These are phyloP conservation scores for Venturia pyrina DNA, from an alignment of 2,329 filamentous ascomycete species.

Conservation along the genomic window DNA sequence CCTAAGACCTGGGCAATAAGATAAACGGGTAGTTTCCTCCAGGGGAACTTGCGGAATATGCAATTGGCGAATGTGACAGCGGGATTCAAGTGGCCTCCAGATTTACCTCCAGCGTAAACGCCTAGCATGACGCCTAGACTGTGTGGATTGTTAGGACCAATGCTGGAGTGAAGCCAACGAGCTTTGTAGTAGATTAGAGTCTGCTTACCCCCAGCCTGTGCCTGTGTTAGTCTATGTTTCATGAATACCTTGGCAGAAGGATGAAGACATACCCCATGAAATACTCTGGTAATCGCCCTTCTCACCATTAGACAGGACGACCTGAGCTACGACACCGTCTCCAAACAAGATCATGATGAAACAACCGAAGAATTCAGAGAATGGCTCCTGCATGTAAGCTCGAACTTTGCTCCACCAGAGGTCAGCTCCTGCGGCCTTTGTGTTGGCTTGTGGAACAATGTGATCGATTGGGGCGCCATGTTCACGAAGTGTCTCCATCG, in stretches of 20 bases:
- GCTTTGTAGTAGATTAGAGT: neutral
- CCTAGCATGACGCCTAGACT: conserved; percentile 32
- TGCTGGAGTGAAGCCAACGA: neutral
- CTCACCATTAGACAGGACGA: conserved; percentile 38
- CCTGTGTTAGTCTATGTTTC: neutral
- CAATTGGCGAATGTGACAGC: conserved; percentile 33
- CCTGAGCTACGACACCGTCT: conserved; percentile 61
- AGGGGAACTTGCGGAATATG: conserved; percentile 42
- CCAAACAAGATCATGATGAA: conserved; percentile 61
- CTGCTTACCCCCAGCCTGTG: conserved; percentile 4
- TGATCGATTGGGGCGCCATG: conserved; percentile 12
- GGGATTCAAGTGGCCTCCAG: conserved; percentile 40
- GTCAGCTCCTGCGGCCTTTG: conserved; percentile 21
- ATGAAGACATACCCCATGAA: conserved; percentile 2
- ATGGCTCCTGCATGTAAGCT: conserved; percentile 43
- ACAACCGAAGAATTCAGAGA: conserved; percentile 59
- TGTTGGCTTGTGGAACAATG: conserved; percentile 16
- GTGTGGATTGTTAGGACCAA: neutral
- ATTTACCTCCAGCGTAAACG: conserved; percentile 38
- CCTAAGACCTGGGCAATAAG: conserved; percentile 43
- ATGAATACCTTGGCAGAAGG: neutral
- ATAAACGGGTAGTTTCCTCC: conserved; percentile 41
- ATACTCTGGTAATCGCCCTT: conserved; percentile 13
- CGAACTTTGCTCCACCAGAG: conserved; percentile 46
- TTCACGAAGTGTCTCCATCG: conserved; percentile 7